A percentile compares a stretch with the other conserved stretches of the same genome.
Evolutionary conservation across 2,329 filamentous ascomycete species (phyloP).

Genomic region (Neonectria neomacrospora): DNA sequence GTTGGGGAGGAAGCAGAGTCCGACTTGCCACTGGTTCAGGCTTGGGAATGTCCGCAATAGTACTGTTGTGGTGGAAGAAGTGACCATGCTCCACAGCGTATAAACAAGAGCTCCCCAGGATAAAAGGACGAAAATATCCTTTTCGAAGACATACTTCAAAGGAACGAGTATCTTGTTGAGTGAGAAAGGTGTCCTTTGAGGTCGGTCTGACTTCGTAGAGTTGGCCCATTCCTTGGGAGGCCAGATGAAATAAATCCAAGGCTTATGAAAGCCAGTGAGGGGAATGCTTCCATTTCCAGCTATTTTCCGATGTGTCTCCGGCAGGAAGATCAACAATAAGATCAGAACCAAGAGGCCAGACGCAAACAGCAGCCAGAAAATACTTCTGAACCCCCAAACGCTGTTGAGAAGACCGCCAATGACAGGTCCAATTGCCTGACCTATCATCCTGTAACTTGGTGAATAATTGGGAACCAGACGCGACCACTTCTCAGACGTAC

Average conservation of each 20-base stretch:
- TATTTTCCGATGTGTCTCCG: slow-evolving; percentile 45
- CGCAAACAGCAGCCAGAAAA: slow-evolving; percentile 46
- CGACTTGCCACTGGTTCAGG: slow-evolving; percentile 27
- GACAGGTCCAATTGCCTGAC: slow-evolving; percentile 48
- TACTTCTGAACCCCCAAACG: slow-evolving; percentile 45
- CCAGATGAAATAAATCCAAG: slow-evolving; percentile 30
- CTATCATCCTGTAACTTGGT: slow-evolving; percentile 21
- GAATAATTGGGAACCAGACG: neutral
- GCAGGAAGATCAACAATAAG: slow-evolving; percentile 39
- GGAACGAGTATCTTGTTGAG: slow-evolving; percentile 46
- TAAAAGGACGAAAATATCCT: slow-evolving; percentile 56
- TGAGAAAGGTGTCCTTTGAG: neutral
- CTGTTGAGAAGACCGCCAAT: slow-evolving; percentile 46
- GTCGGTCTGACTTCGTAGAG: neutral
- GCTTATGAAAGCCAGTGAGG: slow-evolving; percentile 43
- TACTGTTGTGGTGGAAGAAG: slow-evolving; percentile 27
- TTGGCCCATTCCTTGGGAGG: slow-evolving; percentile 4
- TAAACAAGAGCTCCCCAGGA: slow-evolving; percentile 52
- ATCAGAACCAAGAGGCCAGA: slow-evolving; percentile 36
- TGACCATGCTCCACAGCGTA: slow-evolving; percentile 60
- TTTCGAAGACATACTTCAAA: slow-evolving; percentile 53
- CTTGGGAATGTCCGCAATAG: slow-evolving; percentile 45
- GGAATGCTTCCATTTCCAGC: slow-evolving; percentile 43
- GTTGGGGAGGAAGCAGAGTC: slow-evolving; percentile 30
- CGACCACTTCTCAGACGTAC: slow-evolving; percentile 6